Percentiles rank a stretch among this genome's conserved stretches.
Evolutionary conservation across 2,329 filamentous ascomycete genomes (phyloP).

Genomic region (Fusarium graminum): DNA sequence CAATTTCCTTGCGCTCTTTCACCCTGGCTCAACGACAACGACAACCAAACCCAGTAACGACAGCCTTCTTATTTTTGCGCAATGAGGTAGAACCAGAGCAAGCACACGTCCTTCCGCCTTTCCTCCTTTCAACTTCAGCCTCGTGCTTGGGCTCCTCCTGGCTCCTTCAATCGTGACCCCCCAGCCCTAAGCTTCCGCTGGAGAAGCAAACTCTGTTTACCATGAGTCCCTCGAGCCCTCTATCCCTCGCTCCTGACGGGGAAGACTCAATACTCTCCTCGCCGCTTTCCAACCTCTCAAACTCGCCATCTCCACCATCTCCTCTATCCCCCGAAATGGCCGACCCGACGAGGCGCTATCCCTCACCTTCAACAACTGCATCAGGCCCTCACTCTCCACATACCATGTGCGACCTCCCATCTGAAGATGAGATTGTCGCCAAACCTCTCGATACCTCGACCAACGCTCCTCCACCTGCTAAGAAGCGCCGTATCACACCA

Average conservation of each 20-base stretch:
- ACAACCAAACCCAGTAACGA: conserved; percentile 8
- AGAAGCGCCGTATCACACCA: conserved; percentile 77
- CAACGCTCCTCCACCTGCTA: conserved; percentile 77
- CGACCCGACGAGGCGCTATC: conserved; percentile 62
- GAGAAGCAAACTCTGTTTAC: conserved; percentile 26
- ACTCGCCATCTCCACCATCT: conserved; percentile 65
- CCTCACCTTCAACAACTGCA: conserved; percentile 64
- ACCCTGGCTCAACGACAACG: conserved; percentile 18
- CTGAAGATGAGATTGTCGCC: conserved; percentile 51
- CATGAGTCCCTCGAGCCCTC: conserved; percentile 50
- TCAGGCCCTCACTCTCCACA: conserved; percentile 66
- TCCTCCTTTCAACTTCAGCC: conserved; percentile 18
- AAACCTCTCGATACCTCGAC: conserved; percentile 41
- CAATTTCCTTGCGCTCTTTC: conserved; percentile 15
- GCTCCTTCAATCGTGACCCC: conserved; percentile 10
- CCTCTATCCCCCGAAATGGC: conserved; percentile 55
- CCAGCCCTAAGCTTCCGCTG: conserved; percentile 1
- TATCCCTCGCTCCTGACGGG: conserved; percentile 51
- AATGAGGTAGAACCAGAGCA: conserved; percentile 39
- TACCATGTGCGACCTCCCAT: conserved; percentile 58
- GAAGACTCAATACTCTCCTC: conserved; percentile 62
- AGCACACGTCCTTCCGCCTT: conserved; percentile 17
- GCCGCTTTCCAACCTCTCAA: conserved; percentile 66
- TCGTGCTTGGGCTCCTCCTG: conserved; percentile 20
- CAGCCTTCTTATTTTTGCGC: conserved; percentile 29